Conservation (phyloP, 192 early-diverging fungal genomes). For the Piromyces finnis region DNA sequence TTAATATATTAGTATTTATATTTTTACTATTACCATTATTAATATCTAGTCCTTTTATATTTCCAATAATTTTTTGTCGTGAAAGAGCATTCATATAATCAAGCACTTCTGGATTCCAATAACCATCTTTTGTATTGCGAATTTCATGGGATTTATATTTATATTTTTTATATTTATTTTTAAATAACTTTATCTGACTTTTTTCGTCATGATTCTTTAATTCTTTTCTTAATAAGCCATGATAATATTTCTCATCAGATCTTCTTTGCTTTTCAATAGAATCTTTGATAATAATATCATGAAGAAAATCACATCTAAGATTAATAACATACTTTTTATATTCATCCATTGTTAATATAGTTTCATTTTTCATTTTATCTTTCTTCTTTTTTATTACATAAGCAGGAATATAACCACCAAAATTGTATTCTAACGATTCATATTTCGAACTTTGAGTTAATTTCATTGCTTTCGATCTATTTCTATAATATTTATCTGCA, state of each 20-base stretch:
- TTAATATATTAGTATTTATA: too few relatives aligned
- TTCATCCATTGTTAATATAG: background rate
- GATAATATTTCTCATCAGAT: background rate
- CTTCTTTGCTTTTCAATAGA: background rate
- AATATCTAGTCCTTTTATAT: background rate
- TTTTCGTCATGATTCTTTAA: background rate
- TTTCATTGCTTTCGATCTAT: background rate
- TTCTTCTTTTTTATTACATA: background rate
- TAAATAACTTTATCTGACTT: background rate
- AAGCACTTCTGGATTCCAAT: background rate
- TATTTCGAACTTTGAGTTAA: background rate
- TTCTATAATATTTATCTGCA: background rate
- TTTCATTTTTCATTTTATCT: background rate
- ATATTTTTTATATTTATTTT: background rate
- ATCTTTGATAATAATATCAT: background rate
- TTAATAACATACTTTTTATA: background rate
- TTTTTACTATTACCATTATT: background rate
- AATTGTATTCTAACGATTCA: background rate
- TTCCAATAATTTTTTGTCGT: background rate
- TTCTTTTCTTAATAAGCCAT: background rate
- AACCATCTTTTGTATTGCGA: background rate
- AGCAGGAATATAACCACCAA: background rate
- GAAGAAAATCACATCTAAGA: background rate
- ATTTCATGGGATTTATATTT: background rate
- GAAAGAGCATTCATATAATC: background rate